Evolutionary conservation across 2,329 filamentous ascomycete genomes (phyloP).

Genomic region (Epichloe sylvatica): DNA sequence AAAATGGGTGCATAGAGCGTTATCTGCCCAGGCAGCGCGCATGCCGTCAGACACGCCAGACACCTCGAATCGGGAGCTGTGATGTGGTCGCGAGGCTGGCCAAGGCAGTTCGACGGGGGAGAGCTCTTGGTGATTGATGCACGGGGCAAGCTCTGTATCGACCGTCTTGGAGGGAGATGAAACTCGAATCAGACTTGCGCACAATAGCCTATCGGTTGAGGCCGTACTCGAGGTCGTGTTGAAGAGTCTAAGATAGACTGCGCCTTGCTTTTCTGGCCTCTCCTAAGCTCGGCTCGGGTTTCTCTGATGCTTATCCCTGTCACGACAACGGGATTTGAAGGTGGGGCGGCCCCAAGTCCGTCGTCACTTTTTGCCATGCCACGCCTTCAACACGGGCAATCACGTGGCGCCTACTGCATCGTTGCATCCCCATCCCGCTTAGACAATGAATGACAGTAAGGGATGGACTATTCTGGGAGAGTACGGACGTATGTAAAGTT

Average conservation of each 20-base stretch:
- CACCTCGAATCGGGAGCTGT: neutral
- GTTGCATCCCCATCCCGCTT: too few species aligned
- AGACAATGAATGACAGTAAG: too few species aligned
- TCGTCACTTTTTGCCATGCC: too few species aligned
- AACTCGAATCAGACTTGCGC: neutral
- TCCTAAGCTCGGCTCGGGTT: neutral
- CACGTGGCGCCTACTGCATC: neutral
- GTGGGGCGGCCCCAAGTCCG: neutral
- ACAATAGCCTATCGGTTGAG: neutral
- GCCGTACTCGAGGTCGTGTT: neutral
- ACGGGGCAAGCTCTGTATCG: neutral
- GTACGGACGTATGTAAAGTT: too few species aligned
- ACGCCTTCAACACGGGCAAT: neutral
- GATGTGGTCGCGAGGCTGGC: conserved; percentile 2
- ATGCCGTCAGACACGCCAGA: conserved; percentile 22
- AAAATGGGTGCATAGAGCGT: conserved; percentile 91
- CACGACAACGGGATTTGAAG: conserved; percentile 1
- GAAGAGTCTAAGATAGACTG: neutral
- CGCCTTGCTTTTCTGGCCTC: conserved; percentile 1
- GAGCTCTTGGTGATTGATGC: neutral
- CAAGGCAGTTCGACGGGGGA: neutral
- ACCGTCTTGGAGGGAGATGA: neutral
- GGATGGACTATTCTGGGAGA: too few species aligned
- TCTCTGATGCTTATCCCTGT: conserved; percentile 2
- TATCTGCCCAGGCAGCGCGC: conserved; percentile 28